These are phyloP conservation scores for Cladorrhinum sp. DNA, from an alignment of 2,329 filamentous ascomycete species.

Conservation along the genomic window DNA sequence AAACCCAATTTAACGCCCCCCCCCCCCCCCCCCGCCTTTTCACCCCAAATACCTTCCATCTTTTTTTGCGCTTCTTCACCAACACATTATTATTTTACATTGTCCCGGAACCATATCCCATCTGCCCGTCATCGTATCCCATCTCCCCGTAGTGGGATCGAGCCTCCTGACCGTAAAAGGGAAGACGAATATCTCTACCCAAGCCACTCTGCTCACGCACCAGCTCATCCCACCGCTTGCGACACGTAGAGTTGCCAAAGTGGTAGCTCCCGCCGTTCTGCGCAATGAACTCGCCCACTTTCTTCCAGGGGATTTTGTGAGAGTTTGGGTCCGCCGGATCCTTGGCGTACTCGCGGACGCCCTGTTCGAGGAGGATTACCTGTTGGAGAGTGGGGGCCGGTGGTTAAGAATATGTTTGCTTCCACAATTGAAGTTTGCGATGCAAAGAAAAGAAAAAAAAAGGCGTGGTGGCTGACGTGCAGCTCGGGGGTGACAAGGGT, in stretches of 20 bases:
- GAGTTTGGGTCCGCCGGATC: constrained; percentile 13
- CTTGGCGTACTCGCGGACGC: constrained; percentile 20
- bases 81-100: no score
- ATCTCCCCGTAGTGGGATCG: not conserved
- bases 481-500: no score
- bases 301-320: constrained; percentile 53
- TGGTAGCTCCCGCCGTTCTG: constrained; percentile 53
- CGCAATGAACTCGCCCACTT: constrained; percentile 52
- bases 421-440: no score
- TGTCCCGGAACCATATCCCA: no score
- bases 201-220: constrained; percentile 20
- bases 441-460: no score
- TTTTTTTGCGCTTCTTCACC: no score
- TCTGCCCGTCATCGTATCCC: not conserved
- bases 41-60: no score
- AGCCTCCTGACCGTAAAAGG: constrained; percentile 16
- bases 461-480: no score
- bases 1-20: no score
- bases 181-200: constrained; percentile 1
- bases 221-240: constrained; percentile 55
- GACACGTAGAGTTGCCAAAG: constrained; percentile 58
- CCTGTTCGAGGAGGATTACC: constrained; percentile 27
- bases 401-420: no score
- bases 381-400: no score
- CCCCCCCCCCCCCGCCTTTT: no score